Evolutionary conservation across 371 early-diverging fungal species (phyloP), one percentile per base, ranked within the genome.

Genomic region (Syncephalis fuscata): DNA sequence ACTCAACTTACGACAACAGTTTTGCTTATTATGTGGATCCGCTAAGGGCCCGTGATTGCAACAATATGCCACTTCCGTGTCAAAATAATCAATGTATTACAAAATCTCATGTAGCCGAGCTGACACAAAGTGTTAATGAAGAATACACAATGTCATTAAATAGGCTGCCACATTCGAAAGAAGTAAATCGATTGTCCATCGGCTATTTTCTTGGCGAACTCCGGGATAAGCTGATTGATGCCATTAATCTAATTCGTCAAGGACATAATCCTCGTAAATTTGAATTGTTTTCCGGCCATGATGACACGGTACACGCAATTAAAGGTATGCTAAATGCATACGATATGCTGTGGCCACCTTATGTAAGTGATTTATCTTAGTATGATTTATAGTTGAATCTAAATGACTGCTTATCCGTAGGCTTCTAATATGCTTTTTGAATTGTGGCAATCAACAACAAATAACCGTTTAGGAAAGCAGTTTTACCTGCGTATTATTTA

Each of bases 261-360:
- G 15, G n/a, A 7, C 19, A n/a, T 19, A 25, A 5, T 15, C 8
- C 4, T 19, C 19, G 19, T 21, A 62, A 44, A 48, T 77, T 36
- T 57, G 52, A 4, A 39, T 71, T 21, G 67, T 70, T 41, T 44
- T 72, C 74, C 3, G 73, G 64, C 3, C 77, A 76, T 21, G 77
- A 76, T 46, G 54, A 63, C 4, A 69, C 77, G 0, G 22, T 76
- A 11, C 37, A 54, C 17, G 64, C 69, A 1, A 40, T 76, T 37
- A 54, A 73, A 36, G 68, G 57, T 5, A 46, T 64, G 21, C 48
- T 76, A 21, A 57, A 63, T 14, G 58, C 68, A 0, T 23, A 32
- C 2, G 60, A 64, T 50, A 59, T 59, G 58, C 49, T 62, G 21
- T 76, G 76, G 77, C 76, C 76, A 20, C 73, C 76, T 9, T 76